Percentiles rank a stretch among this genome's conserved stretches.
These are phyloP conservation scores for Amaranthus palmeri DNA, from an alignment of 148 eudicot genomes.

Conservation along the genomic window DNA sequence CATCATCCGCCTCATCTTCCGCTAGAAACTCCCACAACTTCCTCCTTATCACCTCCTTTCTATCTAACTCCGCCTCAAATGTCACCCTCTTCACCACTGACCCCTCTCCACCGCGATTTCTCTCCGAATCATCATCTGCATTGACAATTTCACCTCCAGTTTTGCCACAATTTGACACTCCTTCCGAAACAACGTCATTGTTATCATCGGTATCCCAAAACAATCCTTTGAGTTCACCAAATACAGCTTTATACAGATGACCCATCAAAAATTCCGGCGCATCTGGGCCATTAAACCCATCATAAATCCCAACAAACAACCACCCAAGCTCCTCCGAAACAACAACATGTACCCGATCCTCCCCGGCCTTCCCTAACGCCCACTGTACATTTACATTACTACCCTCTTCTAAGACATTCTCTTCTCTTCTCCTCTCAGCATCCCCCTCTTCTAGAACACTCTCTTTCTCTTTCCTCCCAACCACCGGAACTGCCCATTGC, in stretches of 20 bases:
- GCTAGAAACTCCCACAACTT: slow-evolving; percentile 92
- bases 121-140: slow-evolving; percentile 14
- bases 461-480: slow-evolving; percentile 39
- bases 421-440: slow-evolving; percentile 17
- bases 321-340: slow-evolving; percentile 95
- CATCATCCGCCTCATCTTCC: slow-evolving; percentile 78
- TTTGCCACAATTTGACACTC: slow-evolving; percentile 3
- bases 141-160: slow-evolving; percentile 18
- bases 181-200: slow-evolving; percentile 7
- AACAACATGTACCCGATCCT: slow-evolving; percentile 97
- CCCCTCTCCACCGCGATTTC: slow-evolving; percentile 6
- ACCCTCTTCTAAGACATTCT: slow-evolving; percentile 31
- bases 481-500: slow-evolving; percentile 89
- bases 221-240: slow-evolving; percentile 74
- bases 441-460: slow-evolving; percentile 10
- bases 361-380: slow-evolving; percentile 98
- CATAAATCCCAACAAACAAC: slow-evolving; percentile 98
- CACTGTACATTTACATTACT: slow-evolving; percentile 94
- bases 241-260: slow-evolving; percentile 72
- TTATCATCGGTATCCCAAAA: slow-evolving; percentile 75
- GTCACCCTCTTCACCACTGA: slow-evolving; percentile 62
- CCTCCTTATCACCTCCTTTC: slow-evolving; percentile 47
- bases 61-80: slow-evolving; percentile 44
- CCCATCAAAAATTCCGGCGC: slow-evolving; percentile 97
- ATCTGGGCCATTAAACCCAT: slow-evolving; percentile 99